Evolutionary conservation across 2,329 filamentous ascomycete genomes (phyloP).

Genomic region (Beauveria medogensis): DNA sequence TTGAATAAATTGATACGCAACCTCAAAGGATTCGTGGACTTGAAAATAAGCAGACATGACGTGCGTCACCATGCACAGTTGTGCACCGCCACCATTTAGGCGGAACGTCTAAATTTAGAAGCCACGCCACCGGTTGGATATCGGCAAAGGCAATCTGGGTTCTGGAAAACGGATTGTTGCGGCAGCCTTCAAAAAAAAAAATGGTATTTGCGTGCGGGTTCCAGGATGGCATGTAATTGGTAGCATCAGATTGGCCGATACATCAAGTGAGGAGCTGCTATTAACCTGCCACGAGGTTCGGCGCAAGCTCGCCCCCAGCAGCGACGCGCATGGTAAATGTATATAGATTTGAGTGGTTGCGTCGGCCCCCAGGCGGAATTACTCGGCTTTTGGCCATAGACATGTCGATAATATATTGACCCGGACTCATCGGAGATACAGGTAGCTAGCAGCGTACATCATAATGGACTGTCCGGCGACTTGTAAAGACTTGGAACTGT

Average conservation of each 20-base stretch:
- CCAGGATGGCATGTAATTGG: not conserved
- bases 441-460: not conserved
- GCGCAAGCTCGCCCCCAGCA: not conserved
- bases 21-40: not conserved
- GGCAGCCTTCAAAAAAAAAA: not conserved
- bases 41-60: not conserved
- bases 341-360: not conserved
- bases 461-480: not conserved
- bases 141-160: not conserved
- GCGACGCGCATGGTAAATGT: not conserved
- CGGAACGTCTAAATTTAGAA: conserved; percentile 8
- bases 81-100: conserved; percentile 6
- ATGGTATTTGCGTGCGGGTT: not conserved
- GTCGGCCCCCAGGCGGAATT: not conserved
- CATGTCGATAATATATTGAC: not conserved
- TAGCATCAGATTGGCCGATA: not conserved
- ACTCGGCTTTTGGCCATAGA: not conserved
- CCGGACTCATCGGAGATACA: not conserved
- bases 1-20: not conserved
- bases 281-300: not conserved
- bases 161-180: not conserved
- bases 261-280: not conserved
- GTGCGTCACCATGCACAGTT: not conserved
- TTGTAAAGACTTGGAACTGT: not conserved
- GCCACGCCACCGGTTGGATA: not conserved